Conservation (phyloP, 768 basidiomycete species). For the Macrocybe gigantea region DNA sequence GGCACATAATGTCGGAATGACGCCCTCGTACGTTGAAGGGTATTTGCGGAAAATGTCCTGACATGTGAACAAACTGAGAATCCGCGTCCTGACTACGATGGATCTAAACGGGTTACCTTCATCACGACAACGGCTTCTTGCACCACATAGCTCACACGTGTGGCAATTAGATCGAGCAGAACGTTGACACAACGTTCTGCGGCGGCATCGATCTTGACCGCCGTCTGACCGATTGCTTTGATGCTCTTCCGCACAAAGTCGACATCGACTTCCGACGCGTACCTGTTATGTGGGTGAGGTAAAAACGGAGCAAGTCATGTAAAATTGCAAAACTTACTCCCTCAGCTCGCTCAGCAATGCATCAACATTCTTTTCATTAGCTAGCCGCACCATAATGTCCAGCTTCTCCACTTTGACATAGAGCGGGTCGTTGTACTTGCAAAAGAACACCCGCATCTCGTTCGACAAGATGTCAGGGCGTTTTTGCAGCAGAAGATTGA, state of each 20-base stretch:
- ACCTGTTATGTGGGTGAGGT: conserved; percentile 38
- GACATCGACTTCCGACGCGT: conserved; percentile 96
- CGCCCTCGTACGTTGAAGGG: conserved; percentile 92
- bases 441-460: conserved; percentile 99
- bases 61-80: background rate
- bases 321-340: conserved; percentile 55
- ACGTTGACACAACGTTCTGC: conserved; percentile 96
- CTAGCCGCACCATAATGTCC: conserved; percentile 96
- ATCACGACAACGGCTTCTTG: conserved; percentile 98
- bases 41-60: conserved; percentile 99
- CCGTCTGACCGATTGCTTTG: conserved; percentile 94
- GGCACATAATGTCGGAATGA: conserved; percentile 91
- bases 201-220: conserved; percentile 89
- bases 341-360: conserved; percentile 92
- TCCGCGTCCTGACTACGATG: background rate
- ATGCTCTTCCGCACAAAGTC: conserved; percentile 96
- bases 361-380: conserved; percentile 88
- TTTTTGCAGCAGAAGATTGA: conserved; percentile 94
- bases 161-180: conserved; percentile 85
- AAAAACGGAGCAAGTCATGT: background rate
- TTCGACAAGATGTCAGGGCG: conserved; percentile 84
- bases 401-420: conserved; percentile 99
- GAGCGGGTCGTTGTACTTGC: conserved; percentile 99
- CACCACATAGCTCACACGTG: conserved; percentile 94
- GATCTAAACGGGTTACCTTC: conserved; percentile 56